Conservation (phyloP, 106 monocot genomes). For the Xerophyta viscosa region DNA sequence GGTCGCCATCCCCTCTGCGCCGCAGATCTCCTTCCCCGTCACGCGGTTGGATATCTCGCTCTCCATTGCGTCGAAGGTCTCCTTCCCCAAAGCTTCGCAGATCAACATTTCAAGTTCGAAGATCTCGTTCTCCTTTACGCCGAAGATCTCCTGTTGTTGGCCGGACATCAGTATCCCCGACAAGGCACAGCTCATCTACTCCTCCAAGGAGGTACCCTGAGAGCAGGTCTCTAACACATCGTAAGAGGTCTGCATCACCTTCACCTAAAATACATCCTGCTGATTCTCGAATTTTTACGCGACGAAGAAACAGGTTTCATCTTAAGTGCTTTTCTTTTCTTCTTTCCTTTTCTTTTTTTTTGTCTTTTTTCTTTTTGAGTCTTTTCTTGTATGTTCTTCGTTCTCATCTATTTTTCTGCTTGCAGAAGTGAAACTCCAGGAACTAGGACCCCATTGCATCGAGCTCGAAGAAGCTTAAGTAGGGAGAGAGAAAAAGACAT, state of each 20-base stretch:
- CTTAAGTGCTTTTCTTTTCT: neutral
- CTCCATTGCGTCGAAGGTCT: conserved; percentile 17
- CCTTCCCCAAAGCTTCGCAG: conserved; percentile 21
- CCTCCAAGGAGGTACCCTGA: conserved; percentile 20
- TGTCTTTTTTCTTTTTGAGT: no score
- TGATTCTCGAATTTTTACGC: conserved; percentile 18
- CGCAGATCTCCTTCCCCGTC: conserved; percentile 19
- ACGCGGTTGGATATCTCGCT: conserved; percentile 20
- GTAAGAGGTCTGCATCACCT: conserved; percentile 14
- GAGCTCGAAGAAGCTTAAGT: conserved; percentile 30
- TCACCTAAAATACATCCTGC: conserved; percentile 23
- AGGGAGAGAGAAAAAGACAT: conserved; percentile 29
- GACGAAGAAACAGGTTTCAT: conserved; percentile 30
- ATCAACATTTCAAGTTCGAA: no score
- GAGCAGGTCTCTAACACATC: conserved; percentile 22
- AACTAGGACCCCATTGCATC: conserved; percentile 26
- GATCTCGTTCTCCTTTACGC: conserved; percentile 35
- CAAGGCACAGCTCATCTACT: conserved; percentile 19
- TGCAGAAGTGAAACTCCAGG: conserved; percentile 39
- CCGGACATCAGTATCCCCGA: conserved; percentile 13
- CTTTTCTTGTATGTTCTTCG: no score
- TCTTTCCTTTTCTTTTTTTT: neutral
- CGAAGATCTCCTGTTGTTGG: conserved; percentile 33
- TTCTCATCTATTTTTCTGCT: neutral
- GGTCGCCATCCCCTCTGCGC: conserved; percentile 8